Percentiles rank a stretch among this genome's conserved stretches.
Evolutionary conservation across 495 filamentous ascomycete genomes (phyloP).

Genomic region (Saxophila tyrrhenica): DNA sequence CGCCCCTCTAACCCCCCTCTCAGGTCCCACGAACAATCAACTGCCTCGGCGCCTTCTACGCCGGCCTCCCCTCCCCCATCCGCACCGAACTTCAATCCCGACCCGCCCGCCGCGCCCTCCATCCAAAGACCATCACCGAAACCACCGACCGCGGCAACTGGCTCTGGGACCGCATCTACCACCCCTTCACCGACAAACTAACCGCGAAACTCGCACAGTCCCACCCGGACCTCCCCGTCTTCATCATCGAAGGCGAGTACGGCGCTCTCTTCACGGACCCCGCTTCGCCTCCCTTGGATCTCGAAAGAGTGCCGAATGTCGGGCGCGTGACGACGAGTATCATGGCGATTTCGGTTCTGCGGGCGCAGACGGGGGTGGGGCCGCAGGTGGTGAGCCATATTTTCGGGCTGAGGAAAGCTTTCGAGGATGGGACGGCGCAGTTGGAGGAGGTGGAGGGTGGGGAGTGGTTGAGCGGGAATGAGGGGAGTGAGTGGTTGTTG

Average conservation of each 20-base stretch:
- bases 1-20: too few species aligned
- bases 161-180: slow-evolving; percentile 65
- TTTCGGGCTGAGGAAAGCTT: slow-evolving; percentile 60
- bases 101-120: slow-evolving; percentile 35
- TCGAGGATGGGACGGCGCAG: slow-evolving; percentile 48
- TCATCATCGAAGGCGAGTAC: slow-evolving; percentile 60
- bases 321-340: slow-evolving; percentile 57
- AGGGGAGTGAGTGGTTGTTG: slow-evolving; percentile 62
- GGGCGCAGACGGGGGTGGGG: slow-evolving; percentile 65
- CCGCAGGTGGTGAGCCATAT: slow-evolving; percentile 69
- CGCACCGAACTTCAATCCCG: slow-evolving; percentile 12
- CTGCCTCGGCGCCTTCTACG: slow-evolving; percentile 54
- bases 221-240: slow-evolving; percentile 69
- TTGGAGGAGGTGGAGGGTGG: slow-evolving; percentile 43
- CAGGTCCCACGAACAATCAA: slow-evolving; percentile 70
- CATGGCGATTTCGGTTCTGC: slow-evolving; percentile 55
- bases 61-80: slow-evolving; percentile 40
- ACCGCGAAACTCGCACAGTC: slow-evolving; percentile 51
- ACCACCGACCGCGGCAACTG: slow-evolving; percentile 44
- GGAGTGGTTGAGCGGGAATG: slow-evolving; percentile 57
- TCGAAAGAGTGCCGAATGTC: slow-evolving; percentile 29
- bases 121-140: slow-evolving; percentile 36
- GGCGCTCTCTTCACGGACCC: slow-evolving; percentile 54
- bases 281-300: slow-evolving; percentile 21
- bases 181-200: slow-evolving; percentile 57